Conservation (phyloP, 129 eudicot genomes). For the Flaveria sonorensis region DNA sequence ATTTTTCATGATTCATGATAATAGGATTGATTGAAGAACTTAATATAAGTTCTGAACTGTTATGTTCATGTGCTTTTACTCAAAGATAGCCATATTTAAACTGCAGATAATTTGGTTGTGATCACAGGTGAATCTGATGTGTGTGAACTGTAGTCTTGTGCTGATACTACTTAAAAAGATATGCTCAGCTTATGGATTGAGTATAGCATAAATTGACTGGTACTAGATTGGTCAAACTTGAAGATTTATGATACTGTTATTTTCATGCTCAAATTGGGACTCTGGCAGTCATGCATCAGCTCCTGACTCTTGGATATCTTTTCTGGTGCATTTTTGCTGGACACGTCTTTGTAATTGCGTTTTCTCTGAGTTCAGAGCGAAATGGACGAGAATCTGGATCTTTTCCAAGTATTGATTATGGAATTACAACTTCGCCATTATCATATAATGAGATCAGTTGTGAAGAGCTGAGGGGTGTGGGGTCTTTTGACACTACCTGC, state of each 20-base stretch:
- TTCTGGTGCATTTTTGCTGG: constrained; percentile 61
- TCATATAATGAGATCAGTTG: constrained; percentile 49
- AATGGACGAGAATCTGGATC: constrained; percentile 29
- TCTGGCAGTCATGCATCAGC: constrained; percentile 53
- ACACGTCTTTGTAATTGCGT: constrained; percentile 36
- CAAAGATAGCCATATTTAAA: background rate
- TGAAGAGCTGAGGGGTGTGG: constrained; percentile 78
- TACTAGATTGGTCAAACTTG: constrained; percentile 24
- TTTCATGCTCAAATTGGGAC: constrained; percentile 41
- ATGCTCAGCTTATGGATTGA: constrained; percentile 15
- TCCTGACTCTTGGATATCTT: constrained; percentile 39
- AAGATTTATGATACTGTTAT: constrained; percentile 22
- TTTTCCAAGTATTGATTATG: constrained; percentile 25
- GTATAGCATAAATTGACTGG: constrained; percentile 21
- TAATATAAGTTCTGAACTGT: background rate
- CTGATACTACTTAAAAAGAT: constrained; percentile 9
- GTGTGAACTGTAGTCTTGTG: constrained; percentile 17
- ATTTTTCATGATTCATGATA: background rate
- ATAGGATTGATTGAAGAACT: constrained; percentile 7
- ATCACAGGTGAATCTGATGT: constrained; percentile 40
- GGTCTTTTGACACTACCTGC: constrained; percentile 85
- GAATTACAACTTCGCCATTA: constrained; percentile 20
- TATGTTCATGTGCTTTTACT: background rate
- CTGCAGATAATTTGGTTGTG: background rate
- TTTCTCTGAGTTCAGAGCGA: constrained; percentile 39